phyloP scores from a whole-genome alignment of 2,329 filamentous ascomycete genomes.

The Diplodia corticola region DNA sequence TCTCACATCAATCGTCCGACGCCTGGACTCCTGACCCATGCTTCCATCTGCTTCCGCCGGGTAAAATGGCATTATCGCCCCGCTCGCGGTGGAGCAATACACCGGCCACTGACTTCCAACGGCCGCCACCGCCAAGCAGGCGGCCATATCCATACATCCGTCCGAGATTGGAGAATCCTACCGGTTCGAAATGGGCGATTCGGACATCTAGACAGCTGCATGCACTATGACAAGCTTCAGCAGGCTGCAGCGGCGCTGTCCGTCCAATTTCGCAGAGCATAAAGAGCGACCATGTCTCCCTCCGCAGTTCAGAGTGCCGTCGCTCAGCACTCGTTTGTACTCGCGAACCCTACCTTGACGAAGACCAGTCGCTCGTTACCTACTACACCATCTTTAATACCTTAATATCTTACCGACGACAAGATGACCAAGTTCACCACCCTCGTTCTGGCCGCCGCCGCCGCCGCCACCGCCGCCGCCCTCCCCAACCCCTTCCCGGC shows the following conservation, averaged over 20 bases:
- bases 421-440: conserved; percentile 10
- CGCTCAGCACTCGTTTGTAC: background rate
- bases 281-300: background rate
- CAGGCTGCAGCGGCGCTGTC: conserved; percentile 5
- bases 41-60: background rate
- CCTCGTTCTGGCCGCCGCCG: background rate
- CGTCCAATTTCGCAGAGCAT: background rate
- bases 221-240: background rate
- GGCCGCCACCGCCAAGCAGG: conserved; percentile 1
- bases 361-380: background rate
- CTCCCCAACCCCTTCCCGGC: conserved; percentile 5
- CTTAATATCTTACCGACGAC: background rate
- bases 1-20: background rate
- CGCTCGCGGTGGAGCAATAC: background rate
- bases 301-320: background rate
- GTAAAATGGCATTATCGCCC: background rate
- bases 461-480: conserved; percentile 5
- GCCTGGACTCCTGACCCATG: background rate
- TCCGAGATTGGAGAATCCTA: conserved; percentile 16
- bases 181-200: background rate
- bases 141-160: background rate
- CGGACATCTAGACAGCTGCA: background rate
- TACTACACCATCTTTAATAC: background rate
- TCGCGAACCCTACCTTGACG: background rate
- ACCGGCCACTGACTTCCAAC: background rate